A percentile compares a stretch with the other conserved stretches of the same genome.
Conservation (phyloP, 1,284 basidiomycete species). For the Blastosporella zonata region DNA sequence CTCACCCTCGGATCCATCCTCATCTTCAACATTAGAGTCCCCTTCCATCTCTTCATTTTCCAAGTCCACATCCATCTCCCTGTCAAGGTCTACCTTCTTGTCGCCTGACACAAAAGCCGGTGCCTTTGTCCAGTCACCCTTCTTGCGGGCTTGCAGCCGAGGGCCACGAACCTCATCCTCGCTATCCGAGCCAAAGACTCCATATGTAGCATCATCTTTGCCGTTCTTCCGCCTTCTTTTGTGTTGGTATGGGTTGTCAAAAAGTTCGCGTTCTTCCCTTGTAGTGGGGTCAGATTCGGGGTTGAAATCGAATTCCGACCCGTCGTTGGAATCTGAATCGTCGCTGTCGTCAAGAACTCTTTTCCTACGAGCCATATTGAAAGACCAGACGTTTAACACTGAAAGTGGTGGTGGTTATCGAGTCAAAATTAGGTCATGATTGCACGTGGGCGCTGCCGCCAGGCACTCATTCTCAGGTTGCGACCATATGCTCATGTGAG, state of each 20-base stretch:
- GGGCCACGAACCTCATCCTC: slow-evolving; percentile 49
- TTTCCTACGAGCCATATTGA: slow-evolving; percentile 78
- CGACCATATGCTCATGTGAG: background rate
- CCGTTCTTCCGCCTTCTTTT: slow-evolving; percentile 63
- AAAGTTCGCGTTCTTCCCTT: slow-evolving; percentile 75
- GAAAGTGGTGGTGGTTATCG: background rate
- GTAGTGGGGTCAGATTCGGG: slow-evolving; percentile 66
- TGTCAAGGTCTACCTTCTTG: slow-evolving; percentile 48
- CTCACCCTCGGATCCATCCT: slow-evolving; percentile 35
- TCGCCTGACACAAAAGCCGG: slow-evolving; percentile 71
- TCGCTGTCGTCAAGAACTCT: slow-evolving; percentile 76
- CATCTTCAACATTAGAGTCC: slow-evolving; percentile 22
- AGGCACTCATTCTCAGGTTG: background rate
- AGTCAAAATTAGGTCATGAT: slow-evolving; percentile 2
- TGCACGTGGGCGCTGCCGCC: background rate
- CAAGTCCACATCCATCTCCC: slow-evolving; percentile 41
- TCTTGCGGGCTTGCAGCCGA: slow-evolving; percentile 27
- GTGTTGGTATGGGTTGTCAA: slow-evolving; percentile 74
- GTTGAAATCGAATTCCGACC: slow-evolving; percentile 45
- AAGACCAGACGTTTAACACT: background rate
- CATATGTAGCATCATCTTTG: slow-evolving; percentile 80
- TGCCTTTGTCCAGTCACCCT: slow-evolving; percentile 72
- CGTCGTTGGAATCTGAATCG: slow-evolving; percentile 64
- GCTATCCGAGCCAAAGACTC: slow-evolving; percentile 76
- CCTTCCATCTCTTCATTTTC: slow-evolving; percentile 34